Conservation (phyloP, 1,284 basidiomycete species). For the Somion occarium region DNA sequence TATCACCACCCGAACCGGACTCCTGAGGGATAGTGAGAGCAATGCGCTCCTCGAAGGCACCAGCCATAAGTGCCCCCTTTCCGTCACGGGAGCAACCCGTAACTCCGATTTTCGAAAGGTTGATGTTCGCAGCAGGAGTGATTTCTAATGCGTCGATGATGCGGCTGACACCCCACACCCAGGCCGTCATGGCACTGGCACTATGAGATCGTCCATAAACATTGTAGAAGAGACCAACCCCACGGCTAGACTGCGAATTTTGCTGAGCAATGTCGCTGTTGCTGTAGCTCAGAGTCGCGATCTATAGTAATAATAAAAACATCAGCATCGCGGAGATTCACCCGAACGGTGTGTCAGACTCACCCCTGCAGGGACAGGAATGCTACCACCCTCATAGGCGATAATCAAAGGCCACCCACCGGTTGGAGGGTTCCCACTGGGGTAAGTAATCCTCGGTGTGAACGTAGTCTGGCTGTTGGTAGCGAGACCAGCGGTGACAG, state of each 20-base stretch:
- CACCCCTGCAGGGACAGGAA: conserved; percentile 41
- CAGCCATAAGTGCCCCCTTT: conserved; percentile 51
- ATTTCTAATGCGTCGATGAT: conserved; percentile 50
- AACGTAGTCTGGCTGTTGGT: conserved; percentile 47
- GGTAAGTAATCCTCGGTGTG: conserved; percentile 36
- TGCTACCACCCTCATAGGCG: conserved; percentile 42
- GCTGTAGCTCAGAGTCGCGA: conserved; percentile 45
- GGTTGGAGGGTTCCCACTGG: conserved; percentile 37
- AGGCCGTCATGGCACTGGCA: conserved; percentile 47
- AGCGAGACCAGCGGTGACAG: conserved; percentile 34
- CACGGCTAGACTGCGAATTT: conserved; percentile 37
- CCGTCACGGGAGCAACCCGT: conserved; percentile 54
- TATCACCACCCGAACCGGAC: conserved; percentile 50
- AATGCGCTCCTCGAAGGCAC: conserved; percentile 49
- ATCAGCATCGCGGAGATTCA: background rate
- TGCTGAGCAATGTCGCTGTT: conserved; percentile 47
- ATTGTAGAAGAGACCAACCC: conserved; percentile 48
- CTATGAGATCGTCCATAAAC: conserved; percentile 41
- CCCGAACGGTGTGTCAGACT: conserved; percentile 8
- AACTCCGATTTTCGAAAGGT: conserved; percentile 42
- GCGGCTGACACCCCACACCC: conserved; percentile 44
- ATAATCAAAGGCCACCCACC: conserved; percentile 45
- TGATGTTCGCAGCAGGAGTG: conserved; percentile 39
- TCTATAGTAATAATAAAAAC: conserved; percentile 16
- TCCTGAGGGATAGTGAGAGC: conserved; percentile 53